Conservation (phyloP, 1,139 yeast genomes). For the Tardiomyces depauwii region DNA sequence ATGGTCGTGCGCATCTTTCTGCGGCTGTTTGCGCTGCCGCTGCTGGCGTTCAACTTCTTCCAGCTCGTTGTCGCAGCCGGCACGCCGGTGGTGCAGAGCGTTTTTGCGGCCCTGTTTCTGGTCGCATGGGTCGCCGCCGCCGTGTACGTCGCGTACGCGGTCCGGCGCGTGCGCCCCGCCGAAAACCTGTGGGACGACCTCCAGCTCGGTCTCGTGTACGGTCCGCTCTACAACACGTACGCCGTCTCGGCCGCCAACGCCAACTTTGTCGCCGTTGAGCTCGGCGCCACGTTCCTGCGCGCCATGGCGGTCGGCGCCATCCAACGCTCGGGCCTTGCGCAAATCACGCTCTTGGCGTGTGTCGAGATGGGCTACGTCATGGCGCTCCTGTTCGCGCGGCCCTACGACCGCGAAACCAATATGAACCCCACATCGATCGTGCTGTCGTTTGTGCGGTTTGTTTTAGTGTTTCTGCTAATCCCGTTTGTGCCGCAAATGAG, state of each 20-base stretch:
- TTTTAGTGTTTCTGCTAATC: constrained; percentile 18
- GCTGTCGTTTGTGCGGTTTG: constrained; percentile 16
- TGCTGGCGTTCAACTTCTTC: constrained; percentile 21
- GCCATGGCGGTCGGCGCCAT: constrained; percentile 25
- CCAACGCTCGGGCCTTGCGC: constrained; percentile 28
- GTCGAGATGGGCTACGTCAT: constrained; percentile 18
- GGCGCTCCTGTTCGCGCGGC: constrained; percentile 16
- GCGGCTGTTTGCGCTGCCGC: constrained; percentile 21
- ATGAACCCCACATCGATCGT: constrained; percentile 19
- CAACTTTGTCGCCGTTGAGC: constrained; percentile 15
- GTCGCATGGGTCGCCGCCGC: constrained; percentile 19
- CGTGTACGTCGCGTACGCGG: constrained; percentile 8
- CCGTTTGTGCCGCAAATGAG: constrained; percentile 20
- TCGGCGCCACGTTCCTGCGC: constrained; percentile 17
- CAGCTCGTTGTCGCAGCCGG: constrained; percentile 19
- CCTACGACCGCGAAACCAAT: constrained; percentile 21
- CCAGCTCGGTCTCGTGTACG: constrained; percentile 18
- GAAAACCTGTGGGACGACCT: constrained; percentile 11
- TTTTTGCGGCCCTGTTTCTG: constrained; percentile 21
- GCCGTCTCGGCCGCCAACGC: constrained; percentile 10
- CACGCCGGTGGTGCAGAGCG: constrained; percentile 12
- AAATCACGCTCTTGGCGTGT: constrained; percentile 21
- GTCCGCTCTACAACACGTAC: constrained; percentile 21
- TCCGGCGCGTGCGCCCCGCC: constrained; percentile 11
- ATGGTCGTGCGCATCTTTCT: constrained; percentile 17